Evolutionary conservation across 2,329 filamentous ascomycete genomes (phyloP).

Genomic region (Xylaria sp.): DNA sequence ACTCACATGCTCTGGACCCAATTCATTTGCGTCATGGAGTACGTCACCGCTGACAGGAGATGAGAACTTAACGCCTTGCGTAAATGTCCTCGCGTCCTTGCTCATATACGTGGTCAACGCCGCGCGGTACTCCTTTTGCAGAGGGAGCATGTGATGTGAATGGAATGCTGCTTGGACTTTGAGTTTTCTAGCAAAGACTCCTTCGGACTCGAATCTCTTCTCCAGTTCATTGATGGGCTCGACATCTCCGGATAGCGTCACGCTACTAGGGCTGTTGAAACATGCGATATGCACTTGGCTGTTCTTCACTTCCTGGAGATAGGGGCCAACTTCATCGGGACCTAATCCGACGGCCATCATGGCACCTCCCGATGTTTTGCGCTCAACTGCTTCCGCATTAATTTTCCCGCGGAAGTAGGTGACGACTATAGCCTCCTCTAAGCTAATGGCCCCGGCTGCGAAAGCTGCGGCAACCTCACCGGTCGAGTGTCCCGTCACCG

Average conservation of each 20-base stretch:
- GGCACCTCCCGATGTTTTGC: background rate
- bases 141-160: conserved; percentile 17
- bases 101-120: background rate
- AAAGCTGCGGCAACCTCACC: conserved; percentile 51
- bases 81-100: background rate
- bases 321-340: conserved; percentile 4
- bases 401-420: conserved; percentile 30
- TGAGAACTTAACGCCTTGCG: conserved; percentile 3
- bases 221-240: conserved; percentile 16
- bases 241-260: conserved; percentile 28
- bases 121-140: conserved; percentile 19
- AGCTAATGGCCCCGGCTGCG: conserved; percentile 39
- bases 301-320: conserved; percentile 10
- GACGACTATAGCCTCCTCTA: conserved; percentile 25
- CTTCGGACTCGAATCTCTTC: background rate
- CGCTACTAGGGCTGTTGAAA: conserved; percentile 29
- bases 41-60: conserved; percentile 19
- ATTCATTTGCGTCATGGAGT: background rate
- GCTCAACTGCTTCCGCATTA: conserved; percentile 4
- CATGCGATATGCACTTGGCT: conserved; percentile 19
- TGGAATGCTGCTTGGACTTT: conserved; percentile 28
- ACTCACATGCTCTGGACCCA: conserved; percentile 5
- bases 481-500: conserved; percentile 38
- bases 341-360: conserved; percentile 30
- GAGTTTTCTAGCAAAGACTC: conserved; percentile 26